Base-by-base conservation (phyloP, 2,329 filamentous ascomycete genomes). In the Claviceps sp. region DNA sequence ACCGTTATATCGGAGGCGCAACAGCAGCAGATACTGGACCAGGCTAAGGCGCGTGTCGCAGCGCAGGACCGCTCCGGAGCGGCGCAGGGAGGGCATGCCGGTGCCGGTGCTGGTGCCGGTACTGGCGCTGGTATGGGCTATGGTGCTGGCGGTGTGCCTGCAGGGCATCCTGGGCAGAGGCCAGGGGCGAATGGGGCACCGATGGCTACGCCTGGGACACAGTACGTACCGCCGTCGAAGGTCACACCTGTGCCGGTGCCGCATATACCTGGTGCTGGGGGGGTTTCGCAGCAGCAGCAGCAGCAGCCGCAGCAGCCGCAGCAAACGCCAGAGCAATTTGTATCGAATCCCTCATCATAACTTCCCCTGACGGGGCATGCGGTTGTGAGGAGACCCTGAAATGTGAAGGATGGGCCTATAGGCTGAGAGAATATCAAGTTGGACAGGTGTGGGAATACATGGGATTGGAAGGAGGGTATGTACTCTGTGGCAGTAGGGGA, bases 21-120 rank as follows among this genome's bases (percentile, higher is more conserved):
- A 53, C 73, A 76, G 58, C 71, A 73, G 58, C 70, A 73, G 50
- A 70, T 75, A 46, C 64, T 75, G 60, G 73, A 77, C 50, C 74
- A 77, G 60, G 72, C 74, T 7, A 72, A 73, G 51, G 73, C 72
- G 3, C 64, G 73, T 26, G 68, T 71, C 14, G 71, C 71, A 16
- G 71, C 71, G 0, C 70, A 72, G 49, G 69, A 72, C 54, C 65
- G 49, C 68, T 72, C 54, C 65, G 69, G 29, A 66, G 66, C 22
- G 62, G n/a, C 67, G 67, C 20, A 66, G 29, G 29, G 29, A 16
- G 42, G 42, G 20, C 42, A 16, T 43, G 40, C 26, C 1, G 40
- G 40, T 14, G 8, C 29, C 7, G 43, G 43, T 16, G 16, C 23
- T 13, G 42, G 40, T 20, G 8, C 29, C 7, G 43, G 43, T 16